Conservation (phyloP, 495 filamentous ascomycete species). For the Podospora bellae-mahoneyi region DNA sequence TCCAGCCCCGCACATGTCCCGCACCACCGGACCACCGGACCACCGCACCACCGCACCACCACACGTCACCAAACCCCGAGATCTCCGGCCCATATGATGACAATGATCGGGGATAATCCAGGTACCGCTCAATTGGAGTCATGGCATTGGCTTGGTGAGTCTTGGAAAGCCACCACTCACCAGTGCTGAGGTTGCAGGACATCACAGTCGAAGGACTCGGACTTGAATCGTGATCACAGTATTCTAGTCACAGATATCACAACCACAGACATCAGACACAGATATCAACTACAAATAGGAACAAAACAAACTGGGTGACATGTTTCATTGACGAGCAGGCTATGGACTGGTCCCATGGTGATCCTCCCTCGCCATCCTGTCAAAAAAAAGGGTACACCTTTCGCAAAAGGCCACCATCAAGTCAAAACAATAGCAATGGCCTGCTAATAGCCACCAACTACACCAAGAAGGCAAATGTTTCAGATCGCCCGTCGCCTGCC, state of each 20-base stretch:
- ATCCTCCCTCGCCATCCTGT: neutral
- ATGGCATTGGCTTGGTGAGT: neutral
- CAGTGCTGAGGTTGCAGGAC: too few relatives aligned
- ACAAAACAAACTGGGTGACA: neutral
- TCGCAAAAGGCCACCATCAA: neutral
- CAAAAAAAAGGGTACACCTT: slow-evolving; percentile 2
- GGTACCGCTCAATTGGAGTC: neutral
- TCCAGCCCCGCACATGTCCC: neutral
- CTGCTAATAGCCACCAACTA: neutral
- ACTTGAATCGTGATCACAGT: neutral
- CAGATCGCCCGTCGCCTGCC: neutral
- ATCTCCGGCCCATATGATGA: neutral
- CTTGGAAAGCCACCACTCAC: too few relatives aligned
- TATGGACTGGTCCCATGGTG: neutral
- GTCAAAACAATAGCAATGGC: slow-evolving; percentile 7
- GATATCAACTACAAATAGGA: too few relatives aligned
- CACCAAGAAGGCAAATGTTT: neutral
- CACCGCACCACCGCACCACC: neutral
- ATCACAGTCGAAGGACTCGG: neutral
- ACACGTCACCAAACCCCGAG: neutral
- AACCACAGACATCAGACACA: neutral
- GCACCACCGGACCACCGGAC: too few relatives aligned
- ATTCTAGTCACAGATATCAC: neutral
- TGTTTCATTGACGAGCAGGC: neutral
- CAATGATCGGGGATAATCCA: neutral